Evolutionary conservation across 495 filamentous ascomycete genomes (phyloP), one percentile per base, ranked within the genome.

Genomic region (Ramalina intermedia): DNA sequence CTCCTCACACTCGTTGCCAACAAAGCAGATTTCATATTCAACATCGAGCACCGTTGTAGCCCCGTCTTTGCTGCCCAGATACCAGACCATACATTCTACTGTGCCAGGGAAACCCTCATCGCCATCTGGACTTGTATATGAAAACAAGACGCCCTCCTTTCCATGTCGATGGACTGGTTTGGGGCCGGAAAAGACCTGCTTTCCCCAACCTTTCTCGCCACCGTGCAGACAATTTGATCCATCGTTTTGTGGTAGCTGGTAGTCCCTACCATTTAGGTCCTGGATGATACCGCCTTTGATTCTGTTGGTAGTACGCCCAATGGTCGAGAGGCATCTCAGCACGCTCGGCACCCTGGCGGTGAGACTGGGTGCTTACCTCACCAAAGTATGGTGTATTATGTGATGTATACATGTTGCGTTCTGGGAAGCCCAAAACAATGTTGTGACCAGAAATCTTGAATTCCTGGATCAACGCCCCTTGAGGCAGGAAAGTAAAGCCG

Each of bases 301-400:
- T 21, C 90, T 83, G 65, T 98, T 98, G 41, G 87, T 87, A 9
- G 91, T 76, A 27, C 90, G 84, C 18, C 90, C 90, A 59, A 98
- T 95, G 36, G 85, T 96, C 29, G 29, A 11, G 7, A 13, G 7
- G 29, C 29, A 33, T 33, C 29, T 33, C 29, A 33, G 29, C 29
- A 33, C 29, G 29, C 29, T 9, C 29, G 8, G 29, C 29, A 2
- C 29, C 12, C 5, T 1, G 5, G 29, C 29, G 29, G 29, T 33
- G 12, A 33, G 12, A 33, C 2, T 7, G 29, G 12, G 7, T 33
- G 29, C 29, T 33, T 13, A 33, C 29, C 61, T 87, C 89, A 52
- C 90, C 90, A 57, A 93, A 95, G 70, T 78, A 85, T 16, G 85
- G 79, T 16, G 63, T 64, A 66, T 94, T 89, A 68, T 85, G 68